Evolutionary conservation across 179 eudicot species (phyloP).

Genomic region (Amaranthus tricolor): DNA sequence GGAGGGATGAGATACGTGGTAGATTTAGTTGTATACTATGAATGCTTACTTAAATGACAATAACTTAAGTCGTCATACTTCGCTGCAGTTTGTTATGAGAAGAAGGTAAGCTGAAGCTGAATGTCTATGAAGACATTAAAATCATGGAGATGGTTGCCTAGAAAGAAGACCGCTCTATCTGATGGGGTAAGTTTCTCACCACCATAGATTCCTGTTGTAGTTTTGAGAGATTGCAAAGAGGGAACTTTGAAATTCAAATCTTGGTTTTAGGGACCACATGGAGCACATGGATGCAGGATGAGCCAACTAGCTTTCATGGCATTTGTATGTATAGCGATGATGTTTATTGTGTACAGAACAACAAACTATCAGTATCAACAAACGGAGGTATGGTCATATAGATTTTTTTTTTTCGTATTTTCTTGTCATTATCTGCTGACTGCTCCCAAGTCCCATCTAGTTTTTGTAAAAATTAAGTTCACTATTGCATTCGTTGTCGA

Average conservation of each 20-base stretch:
- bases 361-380: constrained; percentile 72
- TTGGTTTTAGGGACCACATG: constrained; percentile 45
- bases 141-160: constrained; percentile 67
- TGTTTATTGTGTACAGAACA: constrained; percentile 80
- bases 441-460: not conserved
- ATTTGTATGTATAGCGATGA: constrained; percentile 66
- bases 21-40: not conserved
- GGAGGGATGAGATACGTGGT: too few relatives aligned
- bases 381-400: constrained; percentile 54
- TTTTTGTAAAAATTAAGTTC: too few relatives aligned
- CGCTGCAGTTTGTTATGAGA: constrained; percentile 57
- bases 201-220: not conserved
- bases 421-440: constrained; percentile 1
- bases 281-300: constrained; percentile 58
- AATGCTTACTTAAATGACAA: not conserved
- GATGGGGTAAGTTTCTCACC: constrained; percentile 44
- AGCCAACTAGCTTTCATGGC: constrained; percentile 72
- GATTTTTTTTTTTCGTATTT: constrained; percentile 9
- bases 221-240: not conserved
- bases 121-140: constrained; percentile 72
- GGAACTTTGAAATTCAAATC: constrained; percentile 3
- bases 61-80: constrained; percentile 9
- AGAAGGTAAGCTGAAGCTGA: constrained; percentile 25
- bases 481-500: not conserved
- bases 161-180: constrained; percentile 41